Base-by-base conservation (phyloP, 2,329 filamentous ascomycete genomes). In the Colletotrichum truncatum region DNA sequence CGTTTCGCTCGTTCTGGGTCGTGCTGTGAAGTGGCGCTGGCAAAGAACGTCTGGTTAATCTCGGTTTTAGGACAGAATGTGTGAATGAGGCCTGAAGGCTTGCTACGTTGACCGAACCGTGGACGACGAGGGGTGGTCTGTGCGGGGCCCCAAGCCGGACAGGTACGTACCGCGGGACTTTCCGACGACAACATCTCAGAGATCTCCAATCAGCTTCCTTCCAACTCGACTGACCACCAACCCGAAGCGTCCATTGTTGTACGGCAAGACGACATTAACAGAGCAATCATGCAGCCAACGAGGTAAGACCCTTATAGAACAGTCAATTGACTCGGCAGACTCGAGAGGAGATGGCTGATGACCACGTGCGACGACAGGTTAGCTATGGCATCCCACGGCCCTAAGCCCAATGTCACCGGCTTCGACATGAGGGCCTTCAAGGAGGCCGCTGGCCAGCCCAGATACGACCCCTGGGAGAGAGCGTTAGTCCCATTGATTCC, bases 401-500 rank as follows among this genome's bases (percentile, higher is more conserved):
- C 80, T 72, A 86, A 87, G 83, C 85, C 88, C 76, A 94, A 93
- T 86, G 88, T 97, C 80, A 98, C 95, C 74, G 95, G 95, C 82
- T 98, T 98, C 86, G 91, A 96, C 83, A 86, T 93, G 74, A 89
- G 88, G 77, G 91, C 93, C 80, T 90, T 94, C 80, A 92, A 89
- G 76, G 88, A 87, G 69, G 85, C 94, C 46, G 84, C 92, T 72
- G 88, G 88, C 69, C 85, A 81, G 70, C 83, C 84, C 63, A 80
- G 82, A 77, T 88, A 90, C 78, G 89, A 91, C 70, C 89, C 89
- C 49, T 91, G 89, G 89, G 87, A 88, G 77, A 80, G 84, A 82
- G 75, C 78, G 89, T 91, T 69, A 78, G 87, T 87, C 10, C 12
- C 11, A 26, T 21, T n/a, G 14, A 9, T 14, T 11, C 12, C n/a